Evolutionary conservation across 495 filamentous ascomycete species (phyloP), one percentile per base, ranked within the genome.

Genomic region (Lentithecium fluviatile): DNA sequence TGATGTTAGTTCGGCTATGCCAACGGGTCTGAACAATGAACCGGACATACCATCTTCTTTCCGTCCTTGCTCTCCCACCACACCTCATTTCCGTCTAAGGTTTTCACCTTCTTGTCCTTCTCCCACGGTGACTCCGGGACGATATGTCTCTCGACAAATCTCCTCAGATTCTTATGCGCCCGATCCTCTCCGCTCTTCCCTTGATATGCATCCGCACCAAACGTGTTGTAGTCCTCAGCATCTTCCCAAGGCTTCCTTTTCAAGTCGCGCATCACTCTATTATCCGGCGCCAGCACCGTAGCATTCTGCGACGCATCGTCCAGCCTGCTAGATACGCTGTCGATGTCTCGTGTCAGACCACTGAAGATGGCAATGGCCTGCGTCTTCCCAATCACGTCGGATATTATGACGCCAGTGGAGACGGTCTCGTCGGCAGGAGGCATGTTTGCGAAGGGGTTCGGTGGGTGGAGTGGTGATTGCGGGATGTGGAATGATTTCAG

Each of bases 181-280:
- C 92, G 78, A 55, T 93, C 88, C 58, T 88, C 85, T 0, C 95
- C 95, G 13, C 82, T 84, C 0, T 79, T 73, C 0, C 94, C 94
- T 36, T 88, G 82, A 70, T 97, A 97, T 4, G 90, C 91, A 32
- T 86, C 71, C n/a, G 82, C 77, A 0, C 93, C 93, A 17, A 90
- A 76, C 6, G 75, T 76, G 2, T 75, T 76, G 70, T 95, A 96
- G 56, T 98, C 95, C 38, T 83, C 74, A 0, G 89, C 85, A 62
- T 95, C 85, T 66, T 98, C 93, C 94, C 94, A 98, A 1, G 94
- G 94, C 69, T 97, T 97, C 56, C 89, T 79, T 0, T 91, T 90
- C 38, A 97, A 78, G 1, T 74, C 80, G 64, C 86, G 86, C 61
- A 98, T 83, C 0, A 83, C 90, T 38, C 82, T 83, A 73, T 98